Base-by-base conservation (phyloP, 2,329 filamentous ascomycete genomes). In the Colletotrichum horii region DNA sequence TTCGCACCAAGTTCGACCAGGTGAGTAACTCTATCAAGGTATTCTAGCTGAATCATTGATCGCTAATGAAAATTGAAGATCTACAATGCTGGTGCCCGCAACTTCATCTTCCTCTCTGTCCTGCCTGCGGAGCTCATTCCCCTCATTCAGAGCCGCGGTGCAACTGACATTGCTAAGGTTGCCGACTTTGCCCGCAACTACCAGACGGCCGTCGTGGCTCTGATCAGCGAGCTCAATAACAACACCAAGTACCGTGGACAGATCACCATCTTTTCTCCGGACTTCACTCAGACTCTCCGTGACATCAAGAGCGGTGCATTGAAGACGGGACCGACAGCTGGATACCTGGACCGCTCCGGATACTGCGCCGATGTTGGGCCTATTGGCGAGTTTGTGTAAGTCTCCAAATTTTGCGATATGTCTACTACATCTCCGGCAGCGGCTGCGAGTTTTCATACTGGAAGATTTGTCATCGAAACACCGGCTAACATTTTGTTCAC, bases 51-150 rank as follows among this genome's bases (percentile, higher is more conserved):
- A 9, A 48, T 9, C 43, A 22, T 22, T n/a, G 43, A 14, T 14
- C 15, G 9, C 19, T n/a, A 11, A 36, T 22, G 28, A 3, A 16
- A 12, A 8, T n/a, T 5, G 8, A 14, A 67, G 65, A 56, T 69
- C 52, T 69, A 69, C 66, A 48, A 69, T 26, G 66, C 66, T 55
- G 52, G 66, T n/a, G 66, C 66, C 3, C 66, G 66, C 8, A 69
- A 69, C 66, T 69, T 69, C 32, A 34, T 69, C 5, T 69, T 69
- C 19, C 66, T 69, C 55, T 69, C 66, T n/a, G 34, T 69, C n/a
- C 32, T 69, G 15, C 66, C 55, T 9, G 66, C 55, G 22, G 66
- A 69, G 52, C 24, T 69, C 30, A 69, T 69, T 55, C 66, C 66
- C 9, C 32, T 32, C 19, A 69, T 69, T 24, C 66, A 69, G 55